Evolutionary conservation across 1,284 basidiomycete species (phyloP), one percentile per base, ranked within the genome.

Genomic region (Ceratobasidium sp.): DNA sequence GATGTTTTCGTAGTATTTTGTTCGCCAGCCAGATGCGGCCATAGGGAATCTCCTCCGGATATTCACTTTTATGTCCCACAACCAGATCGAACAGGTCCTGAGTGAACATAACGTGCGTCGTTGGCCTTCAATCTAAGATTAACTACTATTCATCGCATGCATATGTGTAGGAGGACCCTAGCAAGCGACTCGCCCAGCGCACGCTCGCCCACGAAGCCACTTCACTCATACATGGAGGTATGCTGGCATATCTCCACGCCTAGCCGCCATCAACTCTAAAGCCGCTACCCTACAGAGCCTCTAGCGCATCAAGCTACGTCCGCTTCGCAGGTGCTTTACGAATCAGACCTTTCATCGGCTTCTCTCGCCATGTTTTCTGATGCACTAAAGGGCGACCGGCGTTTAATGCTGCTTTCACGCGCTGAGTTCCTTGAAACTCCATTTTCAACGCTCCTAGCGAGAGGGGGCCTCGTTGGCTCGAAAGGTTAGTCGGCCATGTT

Each of bases 1-100:
- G 10, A 41, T 18, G 38, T 23, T 66, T 80, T 62, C 71, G 52
- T 83, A 99, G 95, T 99, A 97, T 86, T 99, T 98, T 86, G 83
- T 96, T 57, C 90, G 93, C 77, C 90, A 93, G 3, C 85, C 90
- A 0, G 97, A 99, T 82, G 89, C 88, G 20, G 96, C 97, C 81
- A 94, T 98, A 0, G 90, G 89, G 59, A 90, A 88, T 80, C 95
- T 96, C 81, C 87, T 99, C 35, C 91, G 90, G 78, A 86, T 96
- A 69, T 94, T 99, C 79, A 98, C 97, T 0, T 88, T 99, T 30
- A 85, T 98, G 12, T 86, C 93, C 0, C 81, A 89, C 6, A 83
- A 87, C 14, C 83, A 89, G 75, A 92, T 98, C 71, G 84, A 89
- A 1, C 84, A 87, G 0, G 83, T 93, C 1, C 84, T 97, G 82